phyloP scores from a whole-genome alignment of 2,329 filamentous ascomycete species.

The Cercospora sesami region DNA sequence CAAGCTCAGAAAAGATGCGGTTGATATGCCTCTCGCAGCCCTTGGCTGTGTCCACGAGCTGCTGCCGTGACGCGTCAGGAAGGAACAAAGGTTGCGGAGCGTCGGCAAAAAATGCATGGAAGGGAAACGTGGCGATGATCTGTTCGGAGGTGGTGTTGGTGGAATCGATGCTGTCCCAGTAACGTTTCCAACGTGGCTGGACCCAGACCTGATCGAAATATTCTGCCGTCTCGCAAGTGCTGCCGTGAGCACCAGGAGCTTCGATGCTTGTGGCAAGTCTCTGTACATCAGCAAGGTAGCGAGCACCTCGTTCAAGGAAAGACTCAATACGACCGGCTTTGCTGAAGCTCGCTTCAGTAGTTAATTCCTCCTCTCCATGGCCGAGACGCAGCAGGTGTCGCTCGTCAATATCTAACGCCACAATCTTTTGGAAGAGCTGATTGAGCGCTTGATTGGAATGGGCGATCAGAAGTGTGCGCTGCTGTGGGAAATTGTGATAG shows the following conservation, averaged over 20 bases:
- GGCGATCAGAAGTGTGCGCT: slow-evolving; percentile 87
- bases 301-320: slow-evolving; percentile 82
- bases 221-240: slow-evolving; percentile 91
- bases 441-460: slow-evolving; percentile 98
- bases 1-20: slow-evolving; percentile 87
- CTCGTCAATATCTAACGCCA: slow-evolving; percentile 93
- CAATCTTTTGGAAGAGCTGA: slow-evolving; percentile 96
- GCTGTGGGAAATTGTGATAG: slow-evolving; percentile 94
- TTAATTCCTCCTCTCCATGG: slow-evolving; percentile 91
- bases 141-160: slow-evolving; percentile 54
- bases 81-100: slow-evolving; percentile 85
- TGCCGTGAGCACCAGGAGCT: slow-evolving; percentile 90
- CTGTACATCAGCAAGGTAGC: slow-evolving; percentile 78
- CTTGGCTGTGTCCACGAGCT: slow-evolving; percentile 71
- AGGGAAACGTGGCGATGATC: slow-evolving; percentile 77
- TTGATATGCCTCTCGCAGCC: slow-evolving; percentile 87
- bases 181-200: slow-evolving; percentile 83
- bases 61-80: slow-evolving; percentile 61
- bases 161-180: slow-evolving; percentile 63
- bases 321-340: slow-evolving; percentile 94
- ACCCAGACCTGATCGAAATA: slow-evolving; percentile 96
- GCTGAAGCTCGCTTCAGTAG: slow-evolving; percentile 82
- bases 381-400: slow-evolving; percentile 88
- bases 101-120: slow-evolving; percentile 81
- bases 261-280: slow-evolving; percentile 80